Evolutionary conservation across 192 early-diverging fungal species (phyloP), one percentile per base, ranked within the genome.

Genomic region (Rhizoclosmatium sp.): DNA sequence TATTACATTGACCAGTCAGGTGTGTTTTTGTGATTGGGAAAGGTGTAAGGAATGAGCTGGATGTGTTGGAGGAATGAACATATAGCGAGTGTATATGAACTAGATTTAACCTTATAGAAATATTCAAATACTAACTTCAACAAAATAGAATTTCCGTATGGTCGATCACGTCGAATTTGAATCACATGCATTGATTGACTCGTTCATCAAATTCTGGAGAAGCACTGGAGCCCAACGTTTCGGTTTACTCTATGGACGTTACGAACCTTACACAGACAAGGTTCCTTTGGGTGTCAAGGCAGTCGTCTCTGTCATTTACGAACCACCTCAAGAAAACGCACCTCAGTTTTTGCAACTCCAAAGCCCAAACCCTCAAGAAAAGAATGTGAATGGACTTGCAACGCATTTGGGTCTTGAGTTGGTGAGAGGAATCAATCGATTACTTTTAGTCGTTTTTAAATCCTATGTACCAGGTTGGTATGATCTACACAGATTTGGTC

Each of bases 161-260:
- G 95, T 98, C 1, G 98, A 99, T 72, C 96, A 99, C 81, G 92
- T 99, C 19, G 96, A 98, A 86, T 98, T 99, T 85, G 94, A 96
- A 19, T 88, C 85, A 2, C 82, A 91, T 1, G 81, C 82, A 41
- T 81, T 98, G 10, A 90, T 99, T n/a, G 93, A 98, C 59, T 82
- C 87, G 39, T 93, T 98, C 80, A 86, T 98, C 72, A 79, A 90
- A 45, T 97, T 89, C 77, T 99, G 97, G 98, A 88, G 96, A 31
- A 59, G 82, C 7, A 93, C 96, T 47, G 95, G 96, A 10, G 86
- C 83, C 69, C 98, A 99, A 85, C 91, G 98, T 16, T 93, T 97
- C 76, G 98, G 96, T n/a, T 95, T 94, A 71, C 81, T 99, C 65
- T 98, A 95, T 82, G 98, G 98, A 4, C 90, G 91, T 51, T 98